A percentile compares a stretch with the other conserved stretches of the same genome.
phyloP scores from a whole-genome alignment of 2,329 filamentous ascomycete genomes.

The Tolypocladium ovalisporum region DNA sequence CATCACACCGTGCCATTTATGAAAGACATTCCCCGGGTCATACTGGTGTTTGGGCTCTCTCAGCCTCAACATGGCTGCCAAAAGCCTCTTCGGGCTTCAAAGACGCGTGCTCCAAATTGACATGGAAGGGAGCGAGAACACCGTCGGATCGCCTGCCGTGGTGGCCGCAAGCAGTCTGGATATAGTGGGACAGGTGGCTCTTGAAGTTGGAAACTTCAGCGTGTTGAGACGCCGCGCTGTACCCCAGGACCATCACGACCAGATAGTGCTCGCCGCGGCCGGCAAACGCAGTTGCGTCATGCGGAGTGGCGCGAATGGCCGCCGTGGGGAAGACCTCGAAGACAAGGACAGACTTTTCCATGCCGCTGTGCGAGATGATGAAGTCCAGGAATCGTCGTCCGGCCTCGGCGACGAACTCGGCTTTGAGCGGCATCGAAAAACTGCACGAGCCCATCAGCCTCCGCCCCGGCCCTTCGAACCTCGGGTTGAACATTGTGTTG shows the following conservation, averaged over 20 bases:
- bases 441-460: background rate
- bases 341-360: slow-evolving; percentile 10
- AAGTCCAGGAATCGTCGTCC: background rate
- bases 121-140: background rate
- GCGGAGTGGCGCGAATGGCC: slow-evolving; percentile 21
- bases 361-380: background rate
- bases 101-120: background rate
- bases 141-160: background rate
- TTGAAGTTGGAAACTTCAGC: slow-evolving; percentile 25
- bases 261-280: slow-evolving; percentile 34
- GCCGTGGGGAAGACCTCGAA: slow-evolving; percentile 23
- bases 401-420: background rate
- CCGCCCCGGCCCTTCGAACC: slow-evolving; percentile 4
- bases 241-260: slow-evolving; percentile 26
- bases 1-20: slow-evolving; percentile 14
- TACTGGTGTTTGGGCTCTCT: slow-evolving; percentile 20
- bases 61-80: slow-evolving; percentile 18
- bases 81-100: slow-evolving; percentile 13
- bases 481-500: slow-evolving; percentile 13
- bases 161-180: slow-evolving; percentile 8
- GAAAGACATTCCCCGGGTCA: slow-evolving; percentile 22
- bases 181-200: slow-evolving; percentile 15
- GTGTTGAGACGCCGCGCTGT: slow-evolving; percentile 27
- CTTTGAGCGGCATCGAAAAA: background rate
- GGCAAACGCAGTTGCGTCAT: slow-evolving; percentile 29